Conservation (phyloP, 495 filamentous ascomycete genomes). For the Venustampulla echinocandica region DNA sequence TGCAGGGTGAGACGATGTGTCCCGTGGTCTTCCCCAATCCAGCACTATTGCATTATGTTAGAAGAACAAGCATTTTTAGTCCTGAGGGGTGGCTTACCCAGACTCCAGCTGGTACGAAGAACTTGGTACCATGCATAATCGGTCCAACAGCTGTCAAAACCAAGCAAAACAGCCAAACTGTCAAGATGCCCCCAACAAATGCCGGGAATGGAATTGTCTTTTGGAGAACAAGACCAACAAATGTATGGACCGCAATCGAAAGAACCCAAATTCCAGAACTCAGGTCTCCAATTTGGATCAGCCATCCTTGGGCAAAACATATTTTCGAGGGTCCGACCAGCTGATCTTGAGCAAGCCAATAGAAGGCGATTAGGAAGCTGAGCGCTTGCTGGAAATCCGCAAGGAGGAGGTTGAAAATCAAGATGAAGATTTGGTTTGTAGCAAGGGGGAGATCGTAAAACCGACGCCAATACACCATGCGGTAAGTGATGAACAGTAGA, state of each 20-base stretch:
- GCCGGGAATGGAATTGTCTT: slow-evolving; percentile 34
- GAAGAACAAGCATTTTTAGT: background rate
- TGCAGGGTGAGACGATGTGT: slow-evolving; percentile 47
- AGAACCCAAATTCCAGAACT: slow-evolving; percentile 53
- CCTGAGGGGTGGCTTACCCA: slow-evolving; percentile 34
- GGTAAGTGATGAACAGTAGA: slow-evolving; percentile 42
- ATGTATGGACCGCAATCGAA: slow-evolving; percentile 52
- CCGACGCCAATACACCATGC: slow-evolving; percentile 42
- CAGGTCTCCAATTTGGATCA: slow-evolving; percentile 56
- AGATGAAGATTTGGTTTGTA: slow-evolving; percentile 56
- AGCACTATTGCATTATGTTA: slow-evolving; percentile 15
- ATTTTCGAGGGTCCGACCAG: slow-evolving; percentile 41
- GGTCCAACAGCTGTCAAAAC: slow-evolving; percentile 43
- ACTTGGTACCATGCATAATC: slow-evolving; percentile 33
- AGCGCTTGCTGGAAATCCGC: slow-evolving; percentile 55
- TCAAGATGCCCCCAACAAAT: slow-evolving; percentile 37
- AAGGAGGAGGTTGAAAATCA: slow-evolving; percentile 56
- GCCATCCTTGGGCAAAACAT: slow-evolving; percentile 53
- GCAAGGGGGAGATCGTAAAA: slow-evolving; percentile 34
- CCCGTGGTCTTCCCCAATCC: slow-evolving; percentile 9
- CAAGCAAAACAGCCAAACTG: slow-evolving; percentile 41
- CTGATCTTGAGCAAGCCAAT: slow-evolving; percentile 43
- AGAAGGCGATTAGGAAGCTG: slow-evolving; percentile 47
- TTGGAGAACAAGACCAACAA: slow-evolving; percentile 42
- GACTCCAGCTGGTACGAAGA: slow-evolving; percentile 44